Evolutionary conservation across 768 basidiomycete species (phyloP).

Genomic region (Pleurotus pulmonarius): DNA sequence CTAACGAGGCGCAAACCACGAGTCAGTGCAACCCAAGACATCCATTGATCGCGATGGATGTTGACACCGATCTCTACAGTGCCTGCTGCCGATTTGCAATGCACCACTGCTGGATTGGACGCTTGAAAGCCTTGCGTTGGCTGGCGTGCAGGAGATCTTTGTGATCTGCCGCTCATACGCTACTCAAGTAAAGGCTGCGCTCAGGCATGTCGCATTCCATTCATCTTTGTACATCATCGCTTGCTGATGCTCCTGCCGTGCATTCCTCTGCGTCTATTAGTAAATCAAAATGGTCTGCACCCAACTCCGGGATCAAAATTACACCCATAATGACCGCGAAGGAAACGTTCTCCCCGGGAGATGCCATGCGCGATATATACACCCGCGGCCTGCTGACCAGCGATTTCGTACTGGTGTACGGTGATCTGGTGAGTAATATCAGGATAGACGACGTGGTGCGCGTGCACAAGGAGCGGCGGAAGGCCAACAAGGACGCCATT

Average conservation of each 20-base stretch:
- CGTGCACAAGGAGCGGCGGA: slow-evolving; percentile 83
- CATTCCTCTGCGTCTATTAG: slow-evolving; percentile 30
- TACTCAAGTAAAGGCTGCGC: slow-evolving; percentile 78
- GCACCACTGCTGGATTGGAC: slow-evolving; percentile 94
- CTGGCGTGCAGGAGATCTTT: slow-evolving; percentile 94
- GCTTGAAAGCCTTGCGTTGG: slow-evolving; percentile 90
- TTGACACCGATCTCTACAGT: slow-evolving; percentile 42
- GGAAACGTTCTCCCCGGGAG: slow-evolving; percentile 84
- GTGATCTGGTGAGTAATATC: slow-evolving; percentile 91
- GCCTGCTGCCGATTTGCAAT: slow-evolving; percentile 91
- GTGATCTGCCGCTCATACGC: slow-evolving; percentile 92
- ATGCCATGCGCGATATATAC: slow-evolving; percentile 93
- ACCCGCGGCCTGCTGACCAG: slow-evolving; percentile 84
- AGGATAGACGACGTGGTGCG: slow-evolving; percentile 86
- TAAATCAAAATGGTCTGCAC: slow-evolving; percentile 82
- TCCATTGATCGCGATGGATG: slow-evolving; percentile 5
- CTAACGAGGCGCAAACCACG: slow-evolving; percentile 86
- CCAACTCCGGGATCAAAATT: slow-evolving; percentile 76
- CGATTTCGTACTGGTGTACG: slow-evolving; percentile 89
- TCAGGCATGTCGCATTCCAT: slow-evolving; percentile 53
- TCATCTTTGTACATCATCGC: slow-evolving; percentile 11
- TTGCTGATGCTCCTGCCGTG: slow-evolving; percentile 8
- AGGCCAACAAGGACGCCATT: slow-evolving; percentile 86
- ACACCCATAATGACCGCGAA: slow-evolving; percentile 83
- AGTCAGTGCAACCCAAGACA: slow-evolving; percentile 39